These are phyloP conservation scores for Tetradesmus obliquus DNA, from an alignment of 139 green algal species.

Conservation along the genomic window DNA sequence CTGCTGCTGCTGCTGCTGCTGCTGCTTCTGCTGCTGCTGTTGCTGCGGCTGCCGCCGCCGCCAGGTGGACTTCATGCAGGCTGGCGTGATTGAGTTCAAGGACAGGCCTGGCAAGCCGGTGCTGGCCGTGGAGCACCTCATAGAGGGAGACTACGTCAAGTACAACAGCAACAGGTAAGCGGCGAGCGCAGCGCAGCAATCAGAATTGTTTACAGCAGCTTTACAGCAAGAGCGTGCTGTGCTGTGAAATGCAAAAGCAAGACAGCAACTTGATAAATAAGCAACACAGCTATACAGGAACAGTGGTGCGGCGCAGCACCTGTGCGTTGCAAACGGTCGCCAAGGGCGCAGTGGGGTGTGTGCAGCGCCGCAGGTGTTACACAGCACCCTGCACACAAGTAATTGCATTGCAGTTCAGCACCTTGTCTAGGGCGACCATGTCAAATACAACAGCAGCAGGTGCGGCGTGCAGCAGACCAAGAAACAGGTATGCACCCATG, in stretches of 20 bases:
- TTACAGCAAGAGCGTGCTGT: too few species aligned
- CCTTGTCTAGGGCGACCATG: constrained; percentile 61
- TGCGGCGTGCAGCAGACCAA: constrained; percentile 45
- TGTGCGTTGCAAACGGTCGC: too few species aligned
- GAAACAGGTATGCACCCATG: not conserved
- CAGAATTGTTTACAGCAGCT: too few species aligned
- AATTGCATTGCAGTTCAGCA: constrained; percentile 45
- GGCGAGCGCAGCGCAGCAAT: too few species aligned
- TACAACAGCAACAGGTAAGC: constrained; percentile 59
- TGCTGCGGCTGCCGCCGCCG: not conserved
- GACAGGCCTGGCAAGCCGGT: constrained; percentile 46
- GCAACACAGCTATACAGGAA: too few species aligned
- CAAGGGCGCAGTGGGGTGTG: too few species aligned
- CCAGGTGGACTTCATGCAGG: constrained; percentile 49
- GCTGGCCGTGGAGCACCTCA: constrained; percentile 62
- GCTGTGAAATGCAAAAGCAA: too few species aligned
- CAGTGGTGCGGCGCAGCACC: too few species aligned
- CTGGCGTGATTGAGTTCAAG: constrained; percentile 41
- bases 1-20: not conserved
- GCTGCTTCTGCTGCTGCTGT: not conserved
- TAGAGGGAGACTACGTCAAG: constrained; percentile 72
- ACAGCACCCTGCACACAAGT: too few species aligned
- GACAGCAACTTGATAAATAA: too few species aligned
- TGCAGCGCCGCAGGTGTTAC: too few species aligned
- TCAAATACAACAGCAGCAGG: constrained; percentile 61